A percentile compares a stretch with the other conserved stretches of the same genome.
Conservation (phyloP, 225 moss, liverwort and hornwort species). For the Polytrichum commune region DNA sequence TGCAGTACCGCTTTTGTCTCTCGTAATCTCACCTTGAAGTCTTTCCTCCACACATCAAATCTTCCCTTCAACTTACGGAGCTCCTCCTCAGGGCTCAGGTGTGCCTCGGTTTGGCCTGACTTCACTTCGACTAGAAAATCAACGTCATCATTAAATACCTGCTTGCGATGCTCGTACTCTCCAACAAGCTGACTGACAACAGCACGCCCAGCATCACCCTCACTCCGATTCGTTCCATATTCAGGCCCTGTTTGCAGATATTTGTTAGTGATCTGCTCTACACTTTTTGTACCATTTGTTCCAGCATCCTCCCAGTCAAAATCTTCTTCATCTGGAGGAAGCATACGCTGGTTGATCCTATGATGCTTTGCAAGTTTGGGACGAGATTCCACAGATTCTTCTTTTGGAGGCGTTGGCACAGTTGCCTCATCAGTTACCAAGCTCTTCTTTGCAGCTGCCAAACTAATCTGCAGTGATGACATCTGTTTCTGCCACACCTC, state of each 20-base stretch:
- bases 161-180: slow-evolving; percentile 78
- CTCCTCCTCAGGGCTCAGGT: slow-evolving; percentile 77
- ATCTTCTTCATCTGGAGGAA: slow-evolving; percentile 70
- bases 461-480: slow-evolving; percentile 74
- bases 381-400: slow-evolving; percentile 43
- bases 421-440: slow-evolving; percentile 56
- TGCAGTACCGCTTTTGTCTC: slow-evolving; percentile 73
- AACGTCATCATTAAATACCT: slow-evolving; percentile 78
- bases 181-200: slow-evolving; percentile 71
- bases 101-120: slow-evolving; percentile 69
- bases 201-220: slow-evolving; percentile 66
- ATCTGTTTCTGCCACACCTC: slow-evolving; percentile 95
- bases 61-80: slow-evolving; percentile 68
- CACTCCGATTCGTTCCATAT: slow-evolving; percentile 42
- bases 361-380: slow-evolving; percentile 30
- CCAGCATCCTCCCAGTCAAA: slow-evolving; percentile 71
- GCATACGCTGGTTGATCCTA: slow-evolving; percentile 50
- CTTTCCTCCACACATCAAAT: slow-evolving; percentile 84
- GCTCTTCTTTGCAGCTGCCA: slow-evolving; percentile 77
- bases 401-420: slow-evolving; percentile 34
- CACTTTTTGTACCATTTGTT: slow-evolving; percentile 59
- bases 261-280: slow-evolving; percentile 60
- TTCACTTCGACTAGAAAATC: slow-evolving; percentile 85
- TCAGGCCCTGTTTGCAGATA: slow-evolving; percentile 47
- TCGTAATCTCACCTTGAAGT: slow-evolving; percentile 71